Evolutionary conservation across 148 eudicot species (phyloP).

Genomic region (Vaccinium macrocarpon): DNA sequence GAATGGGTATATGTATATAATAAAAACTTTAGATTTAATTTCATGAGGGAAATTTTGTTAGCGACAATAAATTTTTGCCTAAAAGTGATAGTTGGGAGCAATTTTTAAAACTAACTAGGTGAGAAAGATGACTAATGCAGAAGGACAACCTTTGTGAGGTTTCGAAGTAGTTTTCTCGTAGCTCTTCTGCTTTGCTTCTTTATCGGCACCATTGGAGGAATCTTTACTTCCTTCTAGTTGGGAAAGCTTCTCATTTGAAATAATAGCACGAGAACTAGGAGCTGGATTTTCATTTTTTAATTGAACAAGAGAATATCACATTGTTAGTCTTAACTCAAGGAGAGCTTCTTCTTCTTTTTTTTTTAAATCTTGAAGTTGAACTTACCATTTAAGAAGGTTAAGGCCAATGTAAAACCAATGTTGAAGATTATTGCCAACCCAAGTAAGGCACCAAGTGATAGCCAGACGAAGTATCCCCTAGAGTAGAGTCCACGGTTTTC

Average conservation of each 20-base stretch:
- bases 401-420: conserved; percentile 55
- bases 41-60: neutral
- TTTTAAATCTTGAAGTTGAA: neutral
- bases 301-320: neutral
- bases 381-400: conserved; percentile 65
- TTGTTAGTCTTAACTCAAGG: neutral
- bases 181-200: conserved; percentile 10
- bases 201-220: conserved; percentile 8
- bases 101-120: neutral
- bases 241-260: conserved; percentile 61
- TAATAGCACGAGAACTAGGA: conserved; percentile 56
- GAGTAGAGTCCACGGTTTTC: conserved; percentile 54
- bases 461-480: conserved; percentile 46
- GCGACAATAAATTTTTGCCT: neutral
- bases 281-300: conserved; percentile 37
- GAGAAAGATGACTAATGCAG: neutral
- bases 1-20: neutral
- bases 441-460: conserved; percentile 57
- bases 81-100: neutral
- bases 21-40: neutral
- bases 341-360: neutral
- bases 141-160: conserved; percentile 39
- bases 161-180: conserved; percentile 1
- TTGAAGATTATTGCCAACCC: conserved; percentile 50
- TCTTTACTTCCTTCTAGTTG: conserved; percentile 31